Percentiles rank a stretch among this genome's conserved stretches.
phyloP scores from a whole-genome alignment of 140 eudicot genomes.

The Stevia rebaudiana region DNA sequence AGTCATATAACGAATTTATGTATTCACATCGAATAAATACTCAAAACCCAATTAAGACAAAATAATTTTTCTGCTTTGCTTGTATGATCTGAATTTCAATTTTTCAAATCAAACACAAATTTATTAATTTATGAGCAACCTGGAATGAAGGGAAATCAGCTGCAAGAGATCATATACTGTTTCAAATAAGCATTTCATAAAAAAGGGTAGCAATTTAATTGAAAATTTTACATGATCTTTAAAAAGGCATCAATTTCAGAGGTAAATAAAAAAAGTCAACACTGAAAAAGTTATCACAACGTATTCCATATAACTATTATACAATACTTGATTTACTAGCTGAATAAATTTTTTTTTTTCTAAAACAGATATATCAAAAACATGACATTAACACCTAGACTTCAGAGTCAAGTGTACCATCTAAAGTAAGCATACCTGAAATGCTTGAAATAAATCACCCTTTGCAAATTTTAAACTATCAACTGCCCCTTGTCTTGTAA shows the following conservation, averaged over 20 bases:
- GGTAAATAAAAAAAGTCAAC: neutral
- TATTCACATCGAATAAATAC: neutral
- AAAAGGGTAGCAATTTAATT: neutral
- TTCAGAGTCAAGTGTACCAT: neutral
- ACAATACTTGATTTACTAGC: slow-evolving; percentile 1
- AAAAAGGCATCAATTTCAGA: slow-evolving; percentile 7
- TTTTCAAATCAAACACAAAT: neutral
- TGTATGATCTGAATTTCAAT: neutral
- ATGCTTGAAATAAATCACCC: slow-evolving; percentile 86
- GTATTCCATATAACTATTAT: neutral
- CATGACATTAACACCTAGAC: neutral
- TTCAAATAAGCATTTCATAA: neutral
- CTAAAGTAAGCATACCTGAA: slow-evolving; percentile 46
- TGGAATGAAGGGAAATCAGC: neutral
- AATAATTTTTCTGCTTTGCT: neutral
- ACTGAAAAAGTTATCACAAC: neutral
- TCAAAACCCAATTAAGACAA: neutral
- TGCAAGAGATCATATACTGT: neutral
- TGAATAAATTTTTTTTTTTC: slow-evolving; percentile 7
- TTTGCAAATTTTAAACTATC: slow-evolving; percentile 92
- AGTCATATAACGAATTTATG: neutral
- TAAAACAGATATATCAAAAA: neutral
- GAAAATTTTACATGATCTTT: neutral
- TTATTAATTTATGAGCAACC: slow-evolving; percentile 1
- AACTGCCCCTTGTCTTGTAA: slow-evolving; percentile 93